phyloP scores from a whole-genome alignment of 2,329 filamentous ascomycete genomes.

The Ilyonectria sp. region DNA sequence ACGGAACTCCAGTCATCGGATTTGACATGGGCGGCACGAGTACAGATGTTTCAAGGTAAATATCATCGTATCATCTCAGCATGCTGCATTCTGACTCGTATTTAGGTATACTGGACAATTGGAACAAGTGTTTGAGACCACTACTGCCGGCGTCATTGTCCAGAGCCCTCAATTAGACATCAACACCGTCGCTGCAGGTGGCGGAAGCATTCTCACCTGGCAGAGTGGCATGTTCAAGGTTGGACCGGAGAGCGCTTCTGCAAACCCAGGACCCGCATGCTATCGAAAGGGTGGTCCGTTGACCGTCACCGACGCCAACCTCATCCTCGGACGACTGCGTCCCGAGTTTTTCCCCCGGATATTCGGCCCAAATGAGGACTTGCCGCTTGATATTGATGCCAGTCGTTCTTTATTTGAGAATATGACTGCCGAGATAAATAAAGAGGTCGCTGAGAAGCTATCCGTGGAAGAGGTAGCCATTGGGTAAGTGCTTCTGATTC shows the following conservation, averaged over 20 bases:
- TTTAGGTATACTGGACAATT: conserved; percentile 76
- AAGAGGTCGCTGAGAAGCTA: conserved; percentile 79
- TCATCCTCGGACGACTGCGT: conserved; percentile 85
- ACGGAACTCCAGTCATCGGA: conserved; percentile 87
- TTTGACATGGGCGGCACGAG: conserved; percentile 95
- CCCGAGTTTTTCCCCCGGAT: conserved; percentile 95
- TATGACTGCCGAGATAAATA: conserved; percentile 82
- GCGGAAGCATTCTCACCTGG: conserved; percentile 87
- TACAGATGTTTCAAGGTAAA: conserved; percentile 88
- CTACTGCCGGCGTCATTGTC: conserved; percentile 89
- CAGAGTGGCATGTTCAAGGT: conserved; percentile 90
- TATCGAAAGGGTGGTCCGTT: conserved; percentile 90
- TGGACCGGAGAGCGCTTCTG: conserved; percentile 88
- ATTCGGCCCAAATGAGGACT: conserved; percentile 88
- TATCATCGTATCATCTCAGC: conserved; percentile 47
- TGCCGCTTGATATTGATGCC: conserved; percentile 81
- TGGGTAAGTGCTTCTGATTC: background rate
- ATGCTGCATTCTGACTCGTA: background rate
- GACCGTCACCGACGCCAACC: conserved; percentile 91
- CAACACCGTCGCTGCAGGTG: conserved; percentile 92
- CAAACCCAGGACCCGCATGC: conserved; percentile 89
- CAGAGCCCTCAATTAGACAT: conserved; percentile 93
- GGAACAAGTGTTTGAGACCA: conserved; percentile 94
- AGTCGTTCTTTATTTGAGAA: conserved; percentile 82
- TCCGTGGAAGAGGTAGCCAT: conserved; percentile 83